These are phyloP conservation scores for Colletotrichum tropicicola DNA, from an alignment of 2,329 filamentous ascomycete species.

Conservation along the genomic window DNA sequence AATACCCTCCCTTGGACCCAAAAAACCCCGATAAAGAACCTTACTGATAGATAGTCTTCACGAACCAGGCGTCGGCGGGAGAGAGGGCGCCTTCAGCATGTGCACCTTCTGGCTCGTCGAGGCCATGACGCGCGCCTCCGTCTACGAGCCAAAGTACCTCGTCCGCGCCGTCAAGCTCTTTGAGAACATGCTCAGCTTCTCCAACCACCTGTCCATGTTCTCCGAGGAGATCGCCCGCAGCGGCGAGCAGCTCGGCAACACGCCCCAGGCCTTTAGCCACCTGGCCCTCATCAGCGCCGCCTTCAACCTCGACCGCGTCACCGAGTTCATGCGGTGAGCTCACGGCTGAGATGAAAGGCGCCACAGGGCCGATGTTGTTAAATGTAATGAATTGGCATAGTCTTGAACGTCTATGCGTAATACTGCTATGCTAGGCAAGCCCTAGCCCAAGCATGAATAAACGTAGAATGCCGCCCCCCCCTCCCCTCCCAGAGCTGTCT, in stretches of 20 bases:
- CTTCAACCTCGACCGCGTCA: constrained; percentile 74
- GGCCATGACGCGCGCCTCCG: constrained; percentile 74
- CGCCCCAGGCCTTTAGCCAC: constrained; percentile 82
- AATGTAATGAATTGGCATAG: too few species aligned
- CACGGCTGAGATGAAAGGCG: too few species aligned
- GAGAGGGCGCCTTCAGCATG: constrained; percentile 82
- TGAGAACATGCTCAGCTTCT: constrained; percentile 80
- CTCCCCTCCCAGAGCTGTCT: too few species aligned
- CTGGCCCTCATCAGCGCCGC: constrained; percentile 79
- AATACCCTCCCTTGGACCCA: constrained; percentile 24
- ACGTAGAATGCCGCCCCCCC: too few species aligned
- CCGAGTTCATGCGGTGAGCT: constrained; percentile 35
- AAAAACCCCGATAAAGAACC: background rate
- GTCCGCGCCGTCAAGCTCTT: constrained; percentile 73
- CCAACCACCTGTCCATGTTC: constrained; percentile 82
- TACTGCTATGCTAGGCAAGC: too few species aligned
- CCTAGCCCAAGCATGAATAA: too few species aligned
- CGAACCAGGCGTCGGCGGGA: constrained; percentile 71
- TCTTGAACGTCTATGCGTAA: too few species aligned
- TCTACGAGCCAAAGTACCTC: constrained; percentile 72
- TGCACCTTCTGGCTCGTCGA: constrained; percentile 87
- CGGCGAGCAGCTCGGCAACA: constrained; percentile 83
- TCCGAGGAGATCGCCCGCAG: constrained; percentile 80
- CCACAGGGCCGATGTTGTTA: too few species aligned
- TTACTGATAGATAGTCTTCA: background rate